Base-by-base conservation (phyloP, 495 filamentous ascomycete genomes). In the Cenococcum geophilum region DNA sequence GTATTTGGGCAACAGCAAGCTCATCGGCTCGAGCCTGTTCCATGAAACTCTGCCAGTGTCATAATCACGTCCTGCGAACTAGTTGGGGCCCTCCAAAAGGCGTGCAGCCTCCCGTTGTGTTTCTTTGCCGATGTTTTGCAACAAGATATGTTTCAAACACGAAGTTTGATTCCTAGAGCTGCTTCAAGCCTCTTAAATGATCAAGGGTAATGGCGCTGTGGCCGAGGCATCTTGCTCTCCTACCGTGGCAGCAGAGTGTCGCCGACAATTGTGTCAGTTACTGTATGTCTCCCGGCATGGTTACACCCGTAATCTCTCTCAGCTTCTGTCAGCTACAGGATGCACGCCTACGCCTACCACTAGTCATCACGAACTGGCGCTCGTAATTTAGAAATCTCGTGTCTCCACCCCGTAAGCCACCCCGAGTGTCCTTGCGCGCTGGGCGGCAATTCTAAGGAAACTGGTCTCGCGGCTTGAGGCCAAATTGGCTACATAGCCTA, bases 141-240 rank as follows among this genome's bases (percentile, higher is more conserved):
- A 66, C 63, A 22, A 18, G 40, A 9, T 5, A 16, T 35, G 63
- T 66, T 66, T 66, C 58, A 52, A 27, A 61, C 51, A 66, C 54
- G 47, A 23, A 23, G 21, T 27, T 52, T 25, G 49, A 27, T 16
- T 52, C 49, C 5, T 8, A 18, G 9, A 23, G 11, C 18, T 9
- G 25, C 49, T 32, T 52, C 49, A 27, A 52, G 12, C 5, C 11
- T 20, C 20, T 18, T 18, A 1, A 14, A 45, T 45, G 40, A 14
- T 45, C n/a, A 45, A 32, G 27, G 3, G 6, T 6, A 32, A 32
- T 32, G 27, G 27, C 18, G 40, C 11, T 18, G 11, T 45, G 11
- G 40, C 40, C 11, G 40, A 45, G 40, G 40, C 40, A 3, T 32
- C 27, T 32, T 32, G 27, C 27, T 32, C 27, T 32, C 6, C 27